Evolutionary conservation across 805 yeast species (phyloP).

Genomic region (Komagataella pastoris): DNA sequence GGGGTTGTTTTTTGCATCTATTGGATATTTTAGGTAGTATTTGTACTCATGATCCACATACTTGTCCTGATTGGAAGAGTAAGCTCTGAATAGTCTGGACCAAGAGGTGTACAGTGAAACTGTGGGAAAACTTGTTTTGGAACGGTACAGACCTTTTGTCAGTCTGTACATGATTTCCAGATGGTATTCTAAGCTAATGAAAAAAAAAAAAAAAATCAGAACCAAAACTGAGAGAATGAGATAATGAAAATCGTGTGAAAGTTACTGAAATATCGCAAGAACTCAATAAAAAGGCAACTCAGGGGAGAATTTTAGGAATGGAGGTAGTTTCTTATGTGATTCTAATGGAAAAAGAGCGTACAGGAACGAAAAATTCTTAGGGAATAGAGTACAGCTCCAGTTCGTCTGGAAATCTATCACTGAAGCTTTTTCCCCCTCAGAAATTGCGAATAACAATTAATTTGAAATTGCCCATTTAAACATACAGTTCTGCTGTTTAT

Average conservation of each 20-base stretch:
- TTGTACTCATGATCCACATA: neutral
- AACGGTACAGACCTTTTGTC: neutral
- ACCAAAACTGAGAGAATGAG: neutral
- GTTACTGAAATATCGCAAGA: neutral
- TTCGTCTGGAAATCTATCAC: no score
- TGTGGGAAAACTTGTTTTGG: neutral
- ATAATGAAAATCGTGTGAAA: neutral
- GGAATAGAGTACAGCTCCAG: neutral
- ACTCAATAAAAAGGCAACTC: neutral
- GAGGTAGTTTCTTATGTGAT: no score
- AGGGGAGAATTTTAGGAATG: no score
- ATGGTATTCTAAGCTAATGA: neutral
- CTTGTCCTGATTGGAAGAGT: neutral
- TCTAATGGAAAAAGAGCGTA: no score
- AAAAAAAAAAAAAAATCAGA: neutral
- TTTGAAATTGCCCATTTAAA: neutral
- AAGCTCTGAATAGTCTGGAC: neutral
- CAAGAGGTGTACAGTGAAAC: neutral
- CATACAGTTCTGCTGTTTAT: neutral
- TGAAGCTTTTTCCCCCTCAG: neutral
- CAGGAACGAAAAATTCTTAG: no score
- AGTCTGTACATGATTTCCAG: neutral
- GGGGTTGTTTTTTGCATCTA: constrained; percentile 16
- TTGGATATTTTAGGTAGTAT: constrained; percentile 10
- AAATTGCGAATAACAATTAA: neutral